Evolutionary conservation across 2,329 filamentous ascomycete species (phyloP).

Genomic region (Apiospora hydei): DNA sequence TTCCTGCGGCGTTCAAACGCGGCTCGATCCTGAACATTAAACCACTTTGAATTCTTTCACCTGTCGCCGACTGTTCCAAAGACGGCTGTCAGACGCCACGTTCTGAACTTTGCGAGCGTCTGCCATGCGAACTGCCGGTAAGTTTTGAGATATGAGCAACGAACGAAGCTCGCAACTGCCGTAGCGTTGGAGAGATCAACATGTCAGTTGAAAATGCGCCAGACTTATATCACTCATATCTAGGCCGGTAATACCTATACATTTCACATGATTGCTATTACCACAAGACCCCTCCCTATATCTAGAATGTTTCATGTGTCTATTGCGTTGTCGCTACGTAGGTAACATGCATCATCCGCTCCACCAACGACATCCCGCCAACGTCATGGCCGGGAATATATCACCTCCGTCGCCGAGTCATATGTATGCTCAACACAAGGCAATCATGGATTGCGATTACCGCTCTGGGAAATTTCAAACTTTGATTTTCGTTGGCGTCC

Average conservation of each 20-base stretch:
- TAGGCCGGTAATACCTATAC: neutral
- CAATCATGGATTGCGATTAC: neutral
- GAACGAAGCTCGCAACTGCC: neutral
- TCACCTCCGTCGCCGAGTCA: neutral
- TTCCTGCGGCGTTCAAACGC: neutral
- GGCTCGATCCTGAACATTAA: slow-evolving; percentile 18
- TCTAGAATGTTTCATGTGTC: neutral
- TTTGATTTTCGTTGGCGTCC: neutral
- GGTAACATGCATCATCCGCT: neutral
- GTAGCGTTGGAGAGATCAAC: neutral
- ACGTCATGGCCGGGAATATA: neutral
- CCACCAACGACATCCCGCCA: neutral
- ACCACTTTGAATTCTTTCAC: neutral
- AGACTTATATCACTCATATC: neutral
- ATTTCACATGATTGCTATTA: neutral
- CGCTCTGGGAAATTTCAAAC: neutral
- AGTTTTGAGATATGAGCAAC: neutral
- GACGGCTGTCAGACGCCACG: slow-evolving; percentile 3
- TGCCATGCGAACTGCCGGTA: neutral
- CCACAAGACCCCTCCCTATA: neutral
- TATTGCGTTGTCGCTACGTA: slow-evolving; percentile 8
- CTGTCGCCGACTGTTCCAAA: neutral
- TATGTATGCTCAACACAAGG: neutral
- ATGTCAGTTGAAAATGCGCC: neutral
- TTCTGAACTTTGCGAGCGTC: neutral